phyloP scores from a whole-genome alignment of 2,329 filamentous ascomycete genomes.

The Trichoderma aggressivum region DNA sequence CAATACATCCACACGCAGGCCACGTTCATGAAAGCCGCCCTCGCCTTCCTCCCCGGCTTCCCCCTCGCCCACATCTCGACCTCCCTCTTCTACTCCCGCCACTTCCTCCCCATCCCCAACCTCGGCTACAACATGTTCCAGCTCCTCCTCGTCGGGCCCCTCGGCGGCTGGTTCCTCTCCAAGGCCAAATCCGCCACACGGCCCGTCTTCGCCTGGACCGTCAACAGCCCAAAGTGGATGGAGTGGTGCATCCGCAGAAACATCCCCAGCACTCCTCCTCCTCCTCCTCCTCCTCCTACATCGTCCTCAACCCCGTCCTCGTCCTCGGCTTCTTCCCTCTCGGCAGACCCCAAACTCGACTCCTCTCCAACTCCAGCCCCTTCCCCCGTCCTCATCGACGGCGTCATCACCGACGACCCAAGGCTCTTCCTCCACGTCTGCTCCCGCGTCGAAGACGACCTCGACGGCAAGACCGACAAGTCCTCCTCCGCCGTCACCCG shows the following conservation, averaged over 20 bases:
- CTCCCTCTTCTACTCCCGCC: slow-evolving; percentile 63
- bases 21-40: slow-evolving; percentile 64
- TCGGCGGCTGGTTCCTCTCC: slow-evolving; percentile 63
- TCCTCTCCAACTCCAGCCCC: neutral
- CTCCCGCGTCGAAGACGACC: slow-evolving; percentile 36
- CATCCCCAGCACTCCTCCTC: slow-evolving; percentile 15
- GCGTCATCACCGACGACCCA: slow-evolving; percentile 83
- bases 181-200: slow-evolving; percentile 50
- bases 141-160: slow-evolving; percentile 62
- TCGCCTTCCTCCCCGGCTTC: slow-evolving; percentile 59
- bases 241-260: slow-evolving; percentile 64
- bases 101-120: slow-evolving; percentile 63
- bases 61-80: slow-evolving; percentile 66
- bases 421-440: slow-evolving; percentile 62
- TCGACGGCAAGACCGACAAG: slow-evolving; percentile 24
- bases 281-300: too few species aligned
- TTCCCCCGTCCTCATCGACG: slow-evolving; percentile 54
- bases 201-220: slow-evolving; percentile 77
- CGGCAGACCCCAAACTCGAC: neutral
- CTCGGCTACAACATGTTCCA: slow-evolving; percentile 78
- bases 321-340: neutral
- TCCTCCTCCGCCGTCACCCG: neutral
- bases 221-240: slow-evolving; percentile 78
- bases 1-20: slow-evolving; percentile 40
- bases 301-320: neutral